Percentiles rank a stretch among this genome's conserved stretches.
Conservation (phyloP, 352 stramenopile species). For the Blastocystis sp. region DNA sequence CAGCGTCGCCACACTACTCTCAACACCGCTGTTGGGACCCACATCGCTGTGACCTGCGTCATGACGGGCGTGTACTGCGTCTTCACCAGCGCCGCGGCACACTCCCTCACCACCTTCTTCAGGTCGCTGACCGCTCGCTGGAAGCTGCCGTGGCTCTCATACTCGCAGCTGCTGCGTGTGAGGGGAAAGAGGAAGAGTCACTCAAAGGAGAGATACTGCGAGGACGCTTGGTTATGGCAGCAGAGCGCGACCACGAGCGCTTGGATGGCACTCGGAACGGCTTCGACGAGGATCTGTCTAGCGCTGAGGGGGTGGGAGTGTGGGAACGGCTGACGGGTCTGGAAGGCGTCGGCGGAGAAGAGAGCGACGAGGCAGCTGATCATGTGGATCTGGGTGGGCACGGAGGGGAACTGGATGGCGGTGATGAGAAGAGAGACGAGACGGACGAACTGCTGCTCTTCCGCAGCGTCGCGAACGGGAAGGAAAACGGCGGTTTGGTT, state of each 20-base stretch:
- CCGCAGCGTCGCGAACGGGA: neutral
- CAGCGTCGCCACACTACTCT: neutral
- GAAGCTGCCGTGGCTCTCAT: neutral
- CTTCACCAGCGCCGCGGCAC: neutral
- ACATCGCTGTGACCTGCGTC: neutral
- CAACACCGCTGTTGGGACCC: neutral
- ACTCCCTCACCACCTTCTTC: constrained; percentile 50
- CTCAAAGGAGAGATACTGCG: neutral
- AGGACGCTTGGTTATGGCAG: neutral
- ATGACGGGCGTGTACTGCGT: neutral
- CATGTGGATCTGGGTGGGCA: neutral
- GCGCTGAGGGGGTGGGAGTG: neutral
- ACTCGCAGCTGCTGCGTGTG: neutral
- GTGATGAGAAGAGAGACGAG: constrained; percentile 1
- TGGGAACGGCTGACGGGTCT: too few relatives aligned
- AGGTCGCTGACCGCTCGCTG: constrained; percentile 21
- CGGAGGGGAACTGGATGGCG: neutral
- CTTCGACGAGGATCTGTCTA: neutral
- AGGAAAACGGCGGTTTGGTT: constrained; percentile 8
- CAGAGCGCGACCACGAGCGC: neutral
- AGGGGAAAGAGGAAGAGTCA: neutral
- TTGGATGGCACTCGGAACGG: neutral
- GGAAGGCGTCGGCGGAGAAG: too few relatives aligned
- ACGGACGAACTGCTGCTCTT: neutral
- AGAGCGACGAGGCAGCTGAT: neutral